Conservation (phyloP, 2,329 filamentous ascomycete species). For the Rutstroemia sp. region DNA sequence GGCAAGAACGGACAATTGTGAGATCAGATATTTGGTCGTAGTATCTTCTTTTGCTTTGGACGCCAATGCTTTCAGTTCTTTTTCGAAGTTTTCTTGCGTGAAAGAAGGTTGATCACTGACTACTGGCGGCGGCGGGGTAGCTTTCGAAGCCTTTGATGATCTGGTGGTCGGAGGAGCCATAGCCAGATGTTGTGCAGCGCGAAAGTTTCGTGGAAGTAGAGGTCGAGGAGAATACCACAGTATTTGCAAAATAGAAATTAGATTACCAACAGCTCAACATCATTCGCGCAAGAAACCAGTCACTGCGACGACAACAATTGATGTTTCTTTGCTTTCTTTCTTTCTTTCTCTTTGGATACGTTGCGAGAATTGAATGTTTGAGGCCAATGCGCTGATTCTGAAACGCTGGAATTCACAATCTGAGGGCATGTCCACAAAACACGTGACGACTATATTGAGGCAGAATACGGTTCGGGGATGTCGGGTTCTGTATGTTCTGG, state of each 20-base stretch:
- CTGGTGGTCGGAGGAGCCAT: constrained; percentile 8
- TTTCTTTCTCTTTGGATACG: constrained; percentile 1
- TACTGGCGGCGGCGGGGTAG: neutral
- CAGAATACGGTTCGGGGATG: neutral
- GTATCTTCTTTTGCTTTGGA: constrained; percentile 29
- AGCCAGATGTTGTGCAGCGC: constrained; percentile 13
- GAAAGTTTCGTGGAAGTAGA: neutral
- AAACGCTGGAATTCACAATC: constrained; percentile 13
- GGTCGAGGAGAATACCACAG: neutral
- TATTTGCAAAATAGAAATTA: neutral
- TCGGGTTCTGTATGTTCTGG: neutral
- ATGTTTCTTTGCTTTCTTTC: neutral
- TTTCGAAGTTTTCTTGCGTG: constrained; percentile 30
- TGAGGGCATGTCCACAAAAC: neutral
- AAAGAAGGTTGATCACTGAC: constrained; percentile 10
- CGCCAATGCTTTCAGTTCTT: constrained; percentile 28
- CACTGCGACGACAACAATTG: neutral
- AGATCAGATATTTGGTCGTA: constrained; percentile 22
- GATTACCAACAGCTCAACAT: neutral
- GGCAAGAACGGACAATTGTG: constrained; percentile 24
- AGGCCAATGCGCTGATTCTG: constrained; percentile 18
- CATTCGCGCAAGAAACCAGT: too few relatives aligned
- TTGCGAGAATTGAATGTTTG: constrained; percentile 9
- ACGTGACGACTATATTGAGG: neutral
- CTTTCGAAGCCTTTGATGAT: constrained; percentile 11